These are phyloP conservation scores for Saccharomyces uvarum DNA, from an alignment of 1,139 yeast genomes.

Conservation along the genomic window DNA sequence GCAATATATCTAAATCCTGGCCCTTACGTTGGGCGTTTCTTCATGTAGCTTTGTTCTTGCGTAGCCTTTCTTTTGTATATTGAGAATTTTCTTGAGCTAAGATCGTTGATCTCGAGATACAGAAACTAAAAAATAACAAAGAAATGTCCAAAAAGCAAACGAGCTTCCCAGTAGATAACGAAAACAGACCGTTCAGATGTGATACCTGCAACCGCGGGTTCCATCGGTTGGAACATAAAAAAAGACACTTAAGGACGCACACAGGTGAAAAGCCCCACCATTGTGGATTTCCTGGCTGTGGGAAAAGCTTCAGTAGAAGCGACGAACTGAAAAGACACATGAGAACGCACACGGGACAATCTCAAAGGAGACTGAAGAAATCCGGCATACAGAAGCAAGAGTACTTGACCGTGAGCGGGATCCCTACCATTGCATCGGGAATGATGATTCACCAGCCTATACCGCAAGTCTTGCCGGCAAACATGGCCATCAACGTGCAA, in stretches of 20 bases:
- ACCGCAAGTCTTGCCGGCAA: background rate
- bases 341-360: constrained; percentile 51
- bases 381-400: background rate
- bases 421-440: background rate
- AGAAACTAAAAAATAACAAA: background rate
- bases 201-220: constrained; percentile 89
- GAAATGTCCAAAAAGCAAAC: constrained; percentile 7
- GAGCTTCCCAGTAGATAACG: constrained; percentile 19
- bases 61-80: background rate
- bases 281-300: constrained; percentile 81
- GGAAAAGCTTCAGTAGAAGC: constrained; percentile 74
- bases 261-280: constrained; percentile 94
- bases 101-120: background rate
- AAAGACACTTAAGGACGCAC: constrained; percentile 89
- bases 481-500: background rate
- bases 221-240: constrained; percentile 87
- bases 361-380: constrained; percentile 14
- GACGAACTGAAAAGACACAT: constrained; percentile 89
- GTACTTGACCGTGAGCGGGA: background rate
- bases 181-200: constrained; percentile 67
- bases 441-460: background rate
- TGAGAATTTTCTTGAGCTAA: background rate
- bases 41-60: background rate
- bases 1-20: background rate
- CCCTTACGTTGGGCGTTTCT: background rate